These are phyloP conservation scores for Aspergillus versicolor DNA, from an alignment of 2,329 filamentous ascomycete species.

Conservation along the genomic window DNA sequence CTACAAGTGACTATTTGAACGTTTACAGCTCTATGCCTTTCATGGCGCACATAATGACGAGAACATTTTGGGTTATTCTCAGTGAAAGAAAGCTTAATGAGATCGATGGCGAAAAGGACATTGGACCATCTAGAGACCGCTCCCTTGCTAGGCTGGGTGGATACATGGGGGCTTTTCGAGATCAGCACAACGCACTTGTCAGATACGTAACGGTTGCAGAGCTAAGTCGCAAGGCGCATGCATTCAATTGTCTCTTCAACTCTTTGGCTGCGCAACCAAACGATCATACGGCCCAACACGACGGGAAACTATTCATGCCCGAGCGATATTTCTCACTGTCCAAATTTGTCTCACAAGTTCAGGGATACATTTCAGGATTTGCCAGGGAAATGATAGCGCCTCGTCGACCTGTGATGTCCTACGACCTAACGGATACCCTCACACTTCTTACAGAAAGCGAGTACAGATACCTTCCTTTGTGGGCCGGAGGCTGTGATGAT, in stretches of 20 bases:
- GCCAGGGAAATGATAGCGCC: constrained; percentile 19
- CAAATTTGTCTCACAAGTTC: constrained; percentile 20
- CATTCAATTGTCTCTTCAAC: neutral
- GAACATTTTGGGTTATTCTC: constrained; percentile 17
- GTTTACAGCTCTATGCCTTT: constrained; percentile 10
- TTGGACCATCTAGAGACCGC: neutral
- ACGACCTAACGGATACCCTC: constrained; percentile 41
- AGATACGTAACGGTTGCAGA: neutral
- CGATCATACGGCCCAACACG: too few relatives aligned
- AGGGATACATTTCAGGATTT: constrained; percentile 17
- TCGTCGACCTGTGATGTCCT: constrained; percentile 10
- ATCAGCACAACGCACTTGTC: constrained; percentile 12
- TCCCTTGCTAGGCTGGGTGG: constrained; percentile 14
- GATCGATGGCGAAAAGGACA: neutral
- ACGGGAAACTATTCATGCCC: neutral
- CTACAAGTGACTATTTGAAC: neutral
- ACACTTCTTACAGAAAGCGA: constrained; percentile 58
- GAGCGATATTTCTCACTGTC: constrained; percentile 14
- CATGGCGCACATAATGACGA: constrained; percentile 14
- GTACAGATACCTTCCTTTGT: constrained; percentile 63
- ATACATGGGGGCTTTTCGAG: constrained; percentile 7
- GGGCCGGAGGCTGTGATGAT: constrained; percentile 61
- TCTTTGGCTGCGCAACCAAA: neutral
- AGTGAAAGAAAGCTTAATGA: neutral
- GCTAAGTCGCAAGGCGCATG: neutral